Evolutionary conservation across 2,329 filamentous ascomycete genomes (phyloP), one percentile per base, ranked within the genome.

Genomic region (Venturia effusa): DNA sequence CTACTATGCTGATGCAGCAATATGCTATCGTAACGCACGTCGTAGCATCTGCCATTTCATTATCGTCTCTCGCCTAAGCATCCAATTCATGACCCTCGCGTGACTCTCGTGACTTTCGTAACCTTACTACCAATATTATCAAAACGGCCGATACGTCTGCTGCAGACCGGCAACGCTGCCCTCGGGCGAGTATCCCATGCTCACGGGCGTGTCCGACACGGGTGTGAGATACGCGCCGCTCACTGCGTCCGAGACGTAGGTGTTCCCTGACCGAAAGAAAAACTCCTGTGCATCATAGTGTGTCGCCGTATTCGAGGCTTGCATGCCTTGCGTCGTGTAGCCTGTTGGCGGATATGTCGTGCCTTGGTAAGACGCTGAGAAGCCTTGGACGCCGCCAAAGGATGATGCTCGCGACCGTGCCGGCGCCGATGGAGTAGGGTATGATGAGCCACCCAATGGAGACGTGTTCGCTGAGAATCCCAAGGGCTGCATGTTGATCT

Each of bases 341-440:
- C 34, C 22, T 13, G 37, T 22, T 45, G 62, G 62, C 27, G 62
- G 55, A 41, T 45, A 64, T 40, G 55, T 64, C 22, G 62, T 45
- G 32, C 45, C 37, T 63, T 63, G 61, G 19, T 39, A 55, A 54
- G 45, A 54, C 10, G 32, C 37, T n/a, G 32, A 22, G 24, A 22
- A 51, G 39, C 51, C 55, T 19, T 27, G 34, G 8, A 24, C 27
- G 27, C 40, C 62, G 30, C 40, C 59, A 34, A 60, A 64, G 24
- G 62, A 64, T n/a, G 62, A 60, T 40, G 54, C 62, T 60, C 62
- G 45, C 27, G 62, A 41, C 27, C 62, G 62, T 4, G 54, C 62
- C 17, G 22, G 22, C 3, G 27, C 40, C 37, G 62, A 51, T 34
- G 55, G 54, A 22, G 62, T 34, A 27, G 57, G 24, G n/a, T 64